phyloP scores from a whole-genome alignment of 345 rosid genomes.

The Psidium friedrichsthalianum region DNA sequence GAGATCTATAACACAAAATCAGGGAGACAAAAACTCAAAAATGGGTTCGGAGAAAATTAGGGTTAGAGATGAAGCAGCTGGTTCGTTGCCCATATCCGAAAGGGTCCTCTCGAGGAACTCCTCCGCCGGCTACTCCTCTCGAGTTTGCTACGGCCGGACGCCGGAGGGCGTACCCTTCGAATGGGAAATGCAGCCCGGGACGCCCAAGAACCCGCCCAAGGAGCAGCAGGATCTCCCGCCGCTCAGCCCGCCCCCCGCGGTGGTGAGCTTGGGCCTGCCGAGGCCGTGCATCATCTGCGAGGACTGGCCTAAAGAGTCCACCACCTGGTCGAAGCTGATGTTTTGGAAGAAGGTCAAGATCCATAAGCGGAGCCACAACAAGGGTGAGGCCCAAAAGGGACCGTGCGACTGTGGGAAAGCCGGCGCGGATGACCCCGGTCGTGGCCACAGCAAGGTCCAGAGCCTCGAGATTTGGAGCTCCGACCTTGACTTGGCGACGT shows the following conservation, averaged over 20 bases:
- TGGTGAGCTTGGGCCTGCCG: conserved; percentile 36
- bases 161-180: conserved; percentile 29
- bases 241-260: conserved; percentile 62
- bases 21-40: not conserved
- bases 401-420: not conserved
- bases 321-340: conserved; percentile 18
- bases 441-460: not conserved
- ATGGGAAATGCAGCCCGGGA: conserved; percentile 37
- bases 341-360: conserved; percentile 31
- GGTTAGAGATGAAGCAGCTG: not conserved
- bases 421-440: not conserved
- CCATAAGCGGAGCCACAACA: not conserved
- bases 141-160: conserved; percentile 4
- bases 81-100: conserved; percentile 4
- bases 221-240: conserved; percentile 16
- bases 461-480: conserved; percentile 11
- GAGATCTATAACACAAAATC: not conserved
- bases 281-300: conserved; percentile 26
- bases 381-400: not conserved
- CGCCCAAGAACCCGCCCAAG: conserved; percentile 10
- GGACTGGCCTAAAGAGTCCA: not conserved
- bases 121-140: conserved; percentile 18
- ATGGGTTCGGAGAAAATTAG: not conserved
- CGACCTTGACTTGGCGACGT: conserved; percentile 5
- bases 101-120: conserved; percentile 19